phyloP scores from a whole-genome alignment of 768 basidiomycete species.

The Russula lepida region DNA sequence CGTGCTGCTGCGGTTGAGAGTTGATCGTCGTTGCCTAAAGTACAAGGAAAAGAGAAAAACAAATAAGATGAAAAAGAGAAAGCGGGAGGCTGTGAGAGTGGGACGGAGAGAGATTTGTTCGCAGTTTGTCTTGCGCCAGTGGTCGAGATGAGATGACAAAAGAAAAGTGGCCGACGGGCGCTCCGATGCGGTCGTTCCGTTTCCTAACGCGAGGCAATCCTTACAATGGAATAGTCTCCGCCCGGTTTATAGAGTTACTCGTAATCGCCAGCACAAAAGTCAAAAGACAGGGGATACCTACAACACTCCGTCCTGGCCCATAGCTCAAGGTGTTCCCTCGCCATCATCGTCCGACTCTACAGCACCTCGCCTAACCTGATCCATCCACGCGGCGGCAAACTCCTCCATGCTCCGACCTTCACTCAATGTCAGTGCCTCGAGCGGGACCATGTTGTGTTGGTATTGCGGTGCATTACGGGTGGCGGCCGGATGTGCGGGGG shows the following conservation, averaged over 20 bases:
- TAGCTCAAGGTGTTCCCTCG: background rate
- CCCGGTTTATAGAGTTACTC: background rate
- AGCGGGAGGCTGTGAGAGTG: no score
- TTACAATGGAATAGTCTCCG: background rate
- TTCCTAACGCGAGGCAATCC: no score
- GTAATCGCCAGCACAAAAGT: background rate
- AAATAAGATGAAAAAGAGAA: no score
- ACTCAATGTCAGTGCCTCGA: slow-evolving; percentile 78
- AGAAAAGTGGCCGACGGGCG: no score
- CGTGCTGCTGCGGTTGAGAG: no score
- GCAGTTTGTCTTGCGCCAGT: no score
- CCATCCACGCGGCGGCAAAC: slow-evolving; percentile 61
- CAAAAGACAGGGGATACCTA: background rate
- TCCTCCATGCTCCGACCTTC: slow-evolving; percentile 62
- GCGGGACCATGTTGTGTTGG: slow-evolving; percentile 86
- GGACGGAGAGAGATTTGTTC: no score
- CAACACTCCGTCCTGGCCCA: background rate
- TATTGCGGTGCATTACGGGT: slow-evolving; percentile 59
- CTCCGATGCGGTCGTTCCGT: no score
- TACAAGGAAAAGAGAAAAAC: no score
- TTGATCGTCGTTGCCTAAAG: no score
- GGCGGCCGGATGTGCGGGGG: slow-evolving; percentile 60
- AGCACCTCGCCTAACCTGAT: slow-evolving; percentile 36
- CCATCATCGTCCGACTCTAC: slow-evolving; percentile 7
- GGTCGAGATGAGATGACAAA: no score